Evolutionary conservation across 2,329 filamentous ascomycete genomes (phyloP).

Genomic region (Alternaria tenuissima): DNA sequence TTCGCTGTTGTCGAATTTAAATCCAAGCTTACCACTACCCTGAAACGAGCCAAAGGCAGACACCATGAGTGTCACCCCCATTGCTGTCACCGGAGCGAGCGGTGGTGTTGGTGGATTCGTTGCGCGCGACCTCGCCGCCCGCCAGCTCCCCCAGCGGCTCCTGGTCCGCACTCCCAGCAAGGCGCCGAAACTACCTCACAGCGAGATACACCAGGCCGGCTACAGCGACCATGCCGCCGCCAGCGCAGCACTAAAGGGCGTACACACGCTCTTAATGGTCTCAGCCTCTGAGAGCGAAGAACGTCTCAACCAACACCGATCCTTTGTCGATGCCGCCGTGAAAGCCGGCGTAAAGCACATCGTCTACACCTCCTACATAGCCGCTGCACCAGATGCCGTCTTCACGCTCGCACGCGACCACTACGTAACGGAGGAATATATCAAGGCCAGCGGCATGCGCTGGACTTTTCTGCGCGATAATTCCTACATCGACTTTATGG

Average conservation of each 20-base stretch:
- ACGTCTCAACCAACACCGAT: background rate
- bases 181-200: too few species aligned
- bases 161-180: background rate
- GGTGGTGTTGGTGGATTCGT: too few species aligned
- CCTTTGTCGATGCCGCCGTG: background rate
- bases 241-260: background rate
- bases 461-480: background rate
- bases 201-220: background rate
- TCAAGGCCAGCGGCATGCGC: background rate
- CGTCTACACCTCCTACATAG: background rate
- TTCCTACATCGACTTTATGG: background rate
- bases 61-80: too few species aligned
- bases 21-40: too few species aligned
- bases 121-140: too few species aligned
- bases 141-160: background rate
- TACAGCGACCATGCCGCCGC: background rate
- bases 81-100: too few species aligned
- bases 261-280: background rate
- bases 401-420: background rate
- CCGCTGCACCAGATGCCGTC: background rate
- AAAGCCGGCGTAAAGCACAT: background rate
- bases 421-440: background rate
- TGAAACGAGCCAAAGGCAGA: too few species aligned
- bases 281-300: background rate
- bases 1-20: too few species aligned